phyloP scores from a whole-genome alignment of 495 filamentous ascomycete species.

The Astrothelium macrocarpum region DNA sequence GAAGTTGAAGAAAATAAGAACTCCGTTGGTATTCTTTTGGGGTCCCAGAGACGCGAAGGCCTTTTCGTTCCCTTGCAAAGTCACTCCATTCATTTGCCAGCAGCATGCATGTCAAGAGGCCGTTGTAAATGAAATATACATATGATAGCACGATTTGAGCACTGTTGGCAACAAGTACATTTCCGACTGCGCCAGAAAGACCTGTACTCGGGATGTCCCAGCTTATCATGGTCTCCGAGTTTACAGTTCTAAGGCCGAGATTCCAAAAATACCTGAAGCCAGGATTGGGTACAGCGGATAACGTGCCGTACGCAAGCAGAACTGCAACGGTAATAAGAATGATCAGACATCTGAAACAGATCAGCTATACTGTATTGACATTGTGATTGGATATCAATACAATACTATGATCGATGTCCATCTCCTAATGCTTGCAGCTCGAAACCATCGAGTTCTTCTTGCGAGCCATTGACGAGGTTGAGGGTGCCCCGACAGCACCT shows the following conservation, averaged over 20 bases:
- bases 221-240: not conserved
- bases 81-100: constrained; percentile 25
- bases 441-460: not conserved
- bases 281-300: not conserved
- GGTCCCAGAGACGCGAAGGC: constrained; percentile 5
- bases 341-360: not conserved
- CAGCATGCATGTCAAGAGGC: constrained; percentile 36
- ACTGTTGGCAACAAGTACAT: constrained; percentile 33
- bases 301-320: not conserved
- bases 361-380: not conserved
- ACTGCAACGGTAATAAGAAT: not conserved
- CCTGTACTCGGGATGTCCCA: not conserved
- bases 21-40: constrained; percentile 8
- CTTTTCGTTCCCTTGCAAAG: constrained; percentile 10
- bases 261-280: not conserved
- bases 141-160: constrained; percentile 39
- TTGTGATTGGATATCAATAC: not conserved
- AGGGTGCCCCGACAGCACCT: not conserved
- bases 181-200: constrained; percentile 15
- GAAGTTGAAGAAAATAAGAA: constrained; percentile 16
- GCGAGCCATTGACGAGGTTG: not conserved
- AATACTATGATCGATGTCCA: not conserved
- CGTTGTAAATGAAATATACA: constrained; percentile 36
- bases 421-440: not conserved
- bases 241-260: not conserved